Base-by-base conservation (phyloP, 768 basidiomycete genomes). In the Suillus occidentalis region DNA sequence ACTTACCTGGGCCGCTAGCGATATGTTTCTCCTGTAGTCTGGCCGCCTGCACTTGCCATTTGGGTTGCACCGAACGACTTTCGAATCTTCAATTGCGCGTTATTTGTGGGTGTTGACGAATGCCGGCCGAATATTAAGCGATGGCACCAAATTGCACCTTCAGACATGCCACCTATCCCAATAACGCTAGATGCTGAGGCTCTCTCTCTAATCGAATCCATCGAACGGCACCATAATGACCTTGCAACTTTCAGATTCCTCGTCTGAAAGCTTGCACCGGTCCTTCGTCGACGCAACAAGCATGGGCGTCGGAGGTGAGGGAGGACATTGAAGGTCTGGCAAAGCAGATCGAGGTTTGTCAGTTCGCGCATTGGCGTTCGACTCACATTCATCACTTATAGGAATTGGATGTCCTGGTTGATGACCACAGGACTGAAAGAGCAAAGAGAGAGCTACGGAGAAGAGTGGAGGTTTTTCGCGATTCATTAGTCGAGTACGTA, bases 231-330 rank as follows among this genome's bases (percentile, higher is more conserved):
- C 12, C 80, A 87, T 65, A 82, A 76, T 3, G 92, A 95, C 76
- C 74, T 97, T 8, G 70, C 80, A 4, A 80, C 87, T 13, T 87
- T 69, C 91, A 94, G 74, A 82, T 97, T 40, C 91, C 94, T 1
- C 85, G 90, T 2, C 80, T 97, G 59, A 81, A 83, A 10, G 71
- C 79, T 60, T 96, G 92, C 74, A 79, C 76, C 10, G 93, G 91
- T 0, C 89, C 94, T 1, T 78, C 92, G 12, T 73, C 82, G 0
- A 72, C 85, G 3, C 95, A 97, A 69, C 89, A 95, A 72, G 84
- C 86, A 57, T 81, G 90, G 61, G 87, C 88, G 1, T 86, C 86
- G 5, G 93, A 94, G 72, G 75, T 95, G 64, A 81, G 92, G 37
- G 89, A 90, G 61, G 94, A 95, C 71, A 76, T 94, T 20, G 88